These are phyloP conservation scores for Tetrastigma voinierianum DNA, from an alignment of 164 flowering plant species.

Conservation along the genomic window DNA sequence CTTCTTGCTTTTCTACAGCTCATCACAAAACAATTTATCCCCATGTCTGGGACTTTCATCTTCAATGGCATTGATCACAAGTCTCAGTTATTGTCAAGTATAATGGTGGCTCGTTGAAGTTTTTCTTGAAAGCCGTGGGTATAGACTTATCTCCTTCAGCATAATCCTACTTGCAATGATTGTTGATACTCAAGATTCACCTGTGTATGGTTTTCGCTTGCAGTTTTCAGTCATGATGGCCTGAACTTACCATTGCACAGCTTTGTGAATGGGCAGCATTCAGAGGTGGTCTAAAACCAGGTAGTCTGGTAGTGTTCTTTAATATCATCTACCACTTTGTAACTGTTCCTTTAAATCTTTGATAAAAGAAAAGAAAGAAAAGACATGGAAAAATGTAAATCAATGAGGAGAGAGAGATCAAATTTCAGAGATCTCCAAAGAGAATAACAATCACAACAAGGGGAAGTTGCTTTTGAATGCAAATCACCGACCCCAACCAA, in stretches of 20 bases:
- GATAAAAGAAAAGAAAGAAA: too few species aligned
- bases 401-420: too few species aligned
- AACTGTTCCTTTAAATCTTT: conserved; percentile 1
- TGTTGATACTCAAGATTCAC: background rate
- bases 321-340: background rate
- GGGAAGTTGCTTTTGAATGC: too few species aligned
- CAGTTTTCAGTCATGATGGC: background rate
- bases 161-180: too few species aligned
- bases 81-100: conserved; percentile 63
- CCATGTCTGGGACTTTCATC: too few species aligned
- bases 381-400: background rate
- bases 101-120: conserved; percentile 11
- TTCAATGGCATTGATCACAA: conserved; percentile 94
- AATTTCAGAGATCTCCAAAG: too few species aligned
- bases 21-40: too few species aligned
- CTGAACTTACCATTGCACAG: background rate
- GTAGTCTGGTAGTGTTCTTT: background rate
- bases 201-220: background rate
- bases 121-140: background rate
- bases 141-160: background rate
- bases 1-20: too few species aligned
- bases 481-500: too few species aligned
- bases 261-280: too few species aligned
- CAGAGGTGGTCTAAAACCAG: too few species aligned
- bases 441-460: too few species aligned